Evolutionary conservation across 108 stramenopile genomes (phyloP), one percentile per base, ranked within the genome.

Genomic region (Fragilaria radians): DNA sequence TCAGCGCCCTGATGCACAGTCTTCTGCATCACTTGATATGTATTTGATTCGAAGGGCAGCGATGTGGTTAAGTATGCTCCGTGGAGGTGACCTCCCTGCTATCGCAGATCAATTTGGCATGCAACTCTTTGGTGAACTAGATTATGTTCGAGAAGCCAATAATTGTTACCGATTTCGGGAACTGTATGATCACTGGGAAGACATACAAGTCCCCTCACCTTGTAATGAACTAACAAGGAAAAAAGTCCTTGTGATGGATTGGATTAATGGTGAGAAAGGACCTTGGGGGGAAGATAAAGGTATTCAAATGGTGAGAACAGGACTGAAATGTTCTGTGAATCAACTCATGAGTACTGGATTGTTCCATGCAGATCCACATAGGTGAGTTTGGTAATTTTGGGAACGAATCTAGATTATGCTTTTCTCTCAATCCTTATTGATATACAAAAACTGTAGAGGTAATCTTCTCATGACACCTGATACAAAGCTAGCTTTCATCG

Each of bases 111-210:
- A 86, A 46, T 95, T 96, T 64, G 94, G 94, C 29, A 74, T 86
- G 67, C 92, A 94, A 63, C 74, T 96, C 11, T 95, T 94, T 72
- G 89, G 89, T n/a, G 96, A 96, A 59, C 67, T 86, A n/a, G 85
- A 90, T 52, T 86, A 86, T 57, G 59, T 80, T 22, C 67, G 89
- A 59, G 85, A 86, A 73, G 89, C 85, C 1, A 72, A 81, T 46
- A 93, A 92, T 61, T 88, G 90, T 65, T 75, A 88, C 52, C 54
- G 86, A 25, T 96, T 96, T 70, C 59, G 79, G 67, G 88, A 77
- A 28, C 64, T 94, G 28, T 96, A 96, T 52, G 89, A 88, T 18
- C 59, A 61, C 23, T 93, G 92, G 79, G 78, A 83, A 1, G 79
- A 86, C 57, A 80, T 96, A 47, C 54, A 63, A 14, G 91, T 95